Conservation (phyloP, 2,329 filamentous ascomycete species). For the Aschersonia sp. region DNA sequence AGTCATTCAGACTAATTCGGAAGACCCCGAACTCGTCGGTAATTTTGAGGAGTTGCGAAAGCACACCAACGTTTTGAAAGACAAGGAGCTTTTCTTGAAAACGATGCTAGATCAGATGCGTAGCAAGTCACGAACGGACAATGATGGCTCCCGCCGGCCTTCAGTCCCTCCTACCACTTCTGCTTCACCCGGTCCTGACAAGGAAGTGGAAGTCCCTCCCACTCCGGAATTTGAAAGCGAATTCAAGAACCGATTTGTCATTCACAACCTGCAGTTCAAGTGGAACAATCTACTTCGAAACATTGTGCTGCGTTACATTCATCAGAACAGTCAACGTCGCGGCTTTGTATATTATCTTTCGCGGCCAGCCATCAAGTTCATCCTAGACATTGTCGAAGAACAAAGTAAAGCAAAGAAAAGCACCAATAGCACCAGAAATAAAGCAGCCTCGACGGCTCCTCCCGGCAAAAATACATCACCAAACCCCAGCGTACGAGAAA, state of each 20-base stretch:
- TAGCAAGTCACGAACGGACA: conserved; percentile 17
- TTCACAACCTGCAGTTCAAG: conserved; percentile 94
- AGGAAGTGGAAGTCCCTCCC: conserved; percentile 49
- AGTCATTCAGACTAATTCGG: conserved; percentile 34
- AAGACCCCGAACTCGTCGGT: conserved; percentile 34
- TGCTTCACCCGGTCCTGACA: conserved; percentile 15
- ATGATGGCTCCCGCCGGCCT: conserved; percentile 11
- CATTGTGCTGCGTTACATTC: conserved; percentile 91
- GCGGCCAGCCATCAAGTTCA: conserved; percentile 89
- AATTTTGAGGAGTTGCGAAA: conserved; percentile 46
- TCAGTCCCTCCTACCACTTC: conserved; percentile 1
- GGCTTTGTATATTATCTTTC: conserved; percentile 98
- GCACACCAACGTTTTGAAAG: conserved; percentile 39
- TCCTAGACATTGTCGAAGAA: conserved; percentile 92
- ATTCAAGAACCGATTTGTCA: conserved; percentile 95
- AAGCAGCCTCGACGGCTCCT: conserved; percentile 9
- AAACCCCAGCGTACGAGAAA: conserved; percentile 29
- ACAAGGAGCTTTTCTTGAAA: conserved; percentile 44
- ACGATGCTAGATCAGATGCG: conserved; percentile 39
- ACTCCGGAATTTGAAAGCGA: conserved; percentile 79
- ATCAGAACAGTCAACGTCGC: conserved; percentile 89
- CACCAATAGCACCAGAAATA: conserved; percentile 11
- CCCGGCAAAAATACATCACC: conserved; percentile 19
- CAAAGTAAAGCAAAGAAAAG: conserved; percentile 56
- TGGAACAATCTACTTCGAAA: conserved; percentile 97